Base-by-base conservation (phyloP, 257 asterid species). In the Cinchona pubescens region DNA sequence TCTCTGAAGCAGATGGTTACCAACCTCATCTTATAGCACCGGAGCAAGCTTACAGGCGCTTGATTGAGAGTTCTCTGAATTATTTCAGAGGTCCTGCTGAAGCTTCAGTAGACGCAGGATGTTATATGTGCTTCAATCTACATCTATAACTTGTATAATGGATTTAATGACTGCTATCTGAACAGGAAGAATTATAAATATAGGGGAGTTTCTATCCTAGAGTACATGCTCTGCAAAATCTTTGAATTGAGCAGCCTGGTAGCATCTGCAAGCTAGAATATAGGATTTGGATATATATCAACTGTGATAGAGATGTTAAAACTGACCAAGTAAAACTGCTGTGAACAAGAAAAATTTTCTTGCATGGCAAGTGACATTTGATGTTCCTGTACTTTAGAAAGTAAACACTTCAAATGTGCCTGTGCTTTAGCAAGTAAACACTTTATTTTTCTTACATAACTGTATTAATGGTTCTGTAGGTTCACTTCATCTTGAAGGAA, bases 31-130 rank as follows among this genome's bases (percentile, higher is more conserved):
- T 85, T 45, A 78, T 85, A 30, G 87, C 89, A 58, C 87, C 89
- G 23, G 89, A 85, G 71, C 87, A 80, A 66, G 89, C 78, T 64
- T 85, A 85, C 66, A 69, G 87, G 43, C 87, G 89, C 45, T 76
- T 83, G 72, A 85, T 85, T 45, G 89, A 85, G 10, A 77, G 82
- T 25, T 81, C 89, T 37, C 71, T 85, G 30, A 80, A 78, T 73
- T 85, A 82, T 82, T 81, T 85, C 79, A 80, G 81, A 75, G 89
- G 83, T 65, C 89, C 89, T 60, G 89, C 89, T 49, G 87, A 85
- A 80, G 83, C 87, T 72, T 75, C 89, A 34, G 89, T 81, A 59
- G 85, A 85, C 73, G 83, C 85, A 55, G 89, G n/a, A n/a, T n/a
- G n/a, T n/a, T n/a, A n/a, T 82, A 67, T 78, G 87, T 77, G 21